Evolutionary conservation across 495 filamentous ascomycete species (phyloP).

Genomic region (Talaromyces adpressus): DNA sequence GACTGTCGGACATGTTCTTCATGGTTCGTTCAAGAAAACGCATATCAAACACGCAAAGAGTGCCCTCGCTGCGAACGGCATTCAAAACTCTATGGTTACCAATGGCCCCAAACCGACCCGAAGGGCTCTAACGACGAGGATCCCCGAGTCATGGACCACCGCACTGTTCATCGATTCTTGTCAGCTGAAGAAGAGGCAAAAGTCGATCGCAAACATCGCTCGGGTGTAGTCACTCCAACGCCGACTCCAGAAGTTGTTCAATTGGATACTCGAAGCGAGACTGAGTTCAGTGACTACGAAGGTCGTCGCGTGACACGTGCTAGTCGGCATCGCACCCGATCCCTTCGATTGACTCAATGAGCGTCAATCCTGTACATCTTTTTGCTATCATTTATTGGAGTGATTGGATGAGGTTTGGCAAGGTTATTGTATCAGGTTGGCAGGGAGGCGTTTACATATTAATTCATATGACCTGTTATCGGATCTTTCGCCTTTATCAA

Average conservation of each 20-base stretch:
- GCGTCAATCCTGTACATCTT: neutral
- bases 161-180: conserved; percentile 64
- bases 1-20: conserved; percentile 73
- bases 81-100: conserved; percentile 88
- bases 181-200: conserved; percentile 56
- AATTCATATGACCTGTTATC: neutral
- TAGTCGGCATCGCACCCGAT: conserved; percentile 14
- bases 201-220: conserved; percentile 41
- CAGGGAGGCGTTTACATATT: neutral
- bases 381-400: neutral
- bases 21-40: conserved; percentile 80
- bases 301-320: conserved; percentile 28
- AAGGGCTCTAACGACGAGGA: conserved; percentile 67
- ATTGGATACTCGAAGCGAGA: conserved; percentile 33
- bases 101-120: conserved; percentile 90
- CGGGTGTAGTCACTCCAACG: conserved; percentile 27
- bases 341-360: conserved; percentile 1
- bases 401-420: neutral
- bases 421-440: neutral
- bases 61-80: conserved; percentile 94
- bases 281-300: conserved; percentile 30
- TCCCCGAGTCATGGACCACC: conserved; percentile 66
- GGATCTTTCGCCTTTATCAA: neutral
- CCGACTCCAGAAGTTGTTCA: conserved; percentile 7
- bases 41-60: conserved; percentile 72